These are phyloP conservation scores for Aphanomyces euteiches DNA, from an alignment of 352 stramenopile species.

Conservation along the genomic window DNA sequence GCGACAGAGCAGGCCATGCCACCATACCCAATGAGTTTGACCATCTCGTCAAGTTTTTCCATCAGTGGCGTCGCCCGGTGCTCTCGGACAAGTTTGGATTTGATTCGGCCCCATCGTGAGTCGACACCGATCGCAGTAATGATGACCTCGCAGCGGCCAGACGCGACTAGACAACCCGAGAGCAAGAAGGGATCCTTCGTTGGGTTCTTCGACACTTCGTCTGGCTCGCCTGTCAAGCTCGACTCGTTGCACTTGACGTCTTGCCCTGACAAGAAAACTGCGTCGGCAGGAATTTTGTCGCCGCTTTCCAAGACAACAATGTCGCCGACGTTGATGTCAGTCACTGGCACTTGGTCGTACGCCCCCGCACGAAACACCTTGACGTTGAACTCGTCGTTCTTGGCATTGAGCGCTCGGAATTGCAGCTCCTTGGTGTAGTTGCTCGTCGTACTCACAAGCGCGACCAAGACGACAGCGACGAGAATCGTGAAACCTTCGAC, in stretches of 20 bases:
- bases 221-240: conserved; percentile 93
- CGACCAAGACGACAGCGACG: conserved; percentile 90
- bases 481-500: conserved; percentile 95
- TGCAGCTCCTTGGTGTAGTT: conserved; percentile 95
- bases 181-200: conserved; percentile 80
- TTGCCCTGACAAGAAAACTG: conserved; percentile 86
- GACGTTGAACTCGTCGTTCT: conserved; percentile 86
- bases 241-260: conserved; percentile 96
- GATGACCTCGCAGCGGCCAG: conserved; percentile 67
- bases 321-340: conserved; percentile 75
- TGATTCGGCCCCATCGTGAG: conserved; percentile 88
- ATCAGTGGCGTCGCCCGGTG: conserved; percentile 89
- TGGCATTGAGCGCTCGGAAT: conserved; percentile 78
- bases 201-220: conserved; percentile 85
- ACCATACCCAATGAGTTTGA: conserved; percentile 86
- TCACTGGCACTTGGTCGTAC: conserved; percentile 62
- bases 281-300: conserved; percentile 94
- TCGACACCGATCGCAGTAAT: conserved; percentile 79
- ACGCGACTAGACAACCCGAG: conserved; percentile 79
- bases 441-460: conserved; percentile 92
- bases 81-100: conserved; percentile 83
- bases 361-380: conserved; percentile 70
- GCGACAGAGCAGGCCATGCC: conserved; percentile 79
- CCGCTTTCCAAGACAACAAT: conserved; percentile 91
- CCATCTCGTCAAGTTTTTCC: conserved; percentile 90